Percentiles rank a stretch among this genome's conserved stretches.
Conservation (phyloP, 2,329 filamentous ascomycete species). For the Penicillium concentricum region DNA sequence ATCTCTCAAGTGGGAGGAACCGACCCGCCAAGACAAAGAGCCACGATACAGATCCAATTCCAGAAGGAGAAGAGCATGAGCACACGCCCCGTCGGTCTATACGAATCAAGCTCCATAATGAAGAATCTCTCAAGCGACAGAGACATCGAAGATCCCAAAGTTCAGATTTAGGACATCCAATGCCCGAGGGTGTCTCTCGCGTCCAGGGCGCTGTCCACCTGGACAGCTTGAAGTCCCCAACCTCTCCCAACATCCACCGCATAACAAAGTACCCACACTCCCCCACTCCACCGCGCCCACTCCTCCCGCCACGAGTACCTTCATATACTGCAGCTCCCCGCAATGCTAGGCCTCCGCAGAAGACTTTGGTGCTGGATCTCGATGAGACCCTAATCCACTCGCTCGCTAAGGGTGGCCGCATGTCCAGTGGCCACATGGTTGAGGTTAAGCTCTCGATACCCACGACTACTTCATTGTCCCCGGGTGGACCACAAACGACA, state of each 20-base stretch:
- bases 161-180: constrained; percentile 28
- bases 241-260: constrained; percentile 68
- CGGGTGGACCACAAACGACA: constrained; percentile 59
- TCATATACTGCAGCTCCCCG: constrained; percentile 67
- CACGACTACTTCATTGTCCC: constrained; percentile 37
- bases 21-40: constrained; percentile 30
- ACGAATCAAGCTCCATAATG: constrained; percentile 82
- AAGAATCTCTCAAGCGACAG: constrained; percentile 72
- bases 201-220: constrained; percentile 58
- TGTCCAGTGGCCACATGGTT: constrained; percentile 98
- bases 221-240: constrained; percentile 88
- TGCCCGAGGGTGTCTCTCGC: constrained; percentile 25
- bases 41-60: constrained; percentile 19
- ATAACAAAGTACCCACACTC: constrained; percentile 88
- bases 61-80: constrained; percentile 54
- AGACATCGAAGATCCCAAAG: constrained; percentile 40
- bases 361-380: constrained; percentile 91
- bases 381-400: constrained; percentile 98
- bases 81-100: constrained; percentile 75
- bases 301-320: constrained; percentile 84
- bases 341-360: constrained; percentile 61
- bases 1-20: constrained; percentile 23
- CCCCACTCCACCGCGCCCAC: constrained; percentile 81
- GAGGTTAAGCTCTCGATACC: constrained; percentile 73
- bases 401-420: constrained; percentile 92